Percentiles rank a stretch among this genome's conserved stretches.
Conservation (phyloP, 2,329 filamentous ascomycete species). For the Fusarium nurragi region DNA sequence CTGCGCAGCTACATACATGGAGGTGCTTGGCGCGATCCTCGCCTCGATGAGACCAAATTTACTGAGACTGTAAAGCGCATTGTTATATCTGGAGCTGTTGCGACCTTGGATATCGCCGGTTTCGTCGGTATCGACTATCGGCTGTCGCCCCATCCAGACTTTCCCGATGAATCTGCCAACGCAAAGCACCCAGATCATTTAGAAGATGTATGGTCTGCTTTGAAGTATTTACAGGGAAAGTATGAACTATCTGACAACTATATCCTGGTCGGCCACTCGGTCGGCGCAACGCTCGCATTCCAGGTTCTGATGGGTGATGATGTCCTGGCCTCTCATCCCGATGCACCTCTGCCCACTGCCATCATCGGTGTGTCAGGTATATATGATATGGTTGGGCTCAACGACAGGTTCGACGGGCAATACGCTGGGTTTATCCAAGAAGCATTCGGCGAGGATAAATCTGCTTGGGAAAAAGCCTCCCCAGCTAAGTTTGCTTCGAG, state of each 20-base stretch:
- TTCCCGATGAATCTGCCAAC: conserved; percentile 50
- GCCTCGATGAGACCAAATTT: conserved; percentile 58
- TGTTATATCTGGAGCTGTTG: conserved; percentile 43
- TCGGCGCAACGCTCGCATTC: conserved; percentile 70
- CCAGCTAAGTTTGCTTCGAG: conserved; percentile 58
- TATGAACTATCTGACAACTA: conserved; percentile 61
- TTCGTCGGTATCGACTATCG: conserved; percentile 73
- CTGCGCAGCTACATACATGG: conserved; percentile 65
- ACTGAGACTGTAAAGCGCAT: conserved; percentile 56
- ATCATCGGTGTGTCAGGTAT: conserved; percentile 73
- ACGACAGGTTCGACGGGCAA: conserved; percentile 54
- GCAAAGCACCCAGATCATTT: conserved; percentile 69
- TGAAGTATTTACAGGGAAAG: conserved; percentile 58
- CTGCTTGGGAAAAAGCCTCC: conserved; percentile 64
- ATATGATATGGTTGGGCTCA: conserved; percentile 69
- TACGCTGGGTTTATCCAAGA: conserved; percentile 67
- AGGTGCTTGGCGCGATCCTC: conserved; percentile 71
- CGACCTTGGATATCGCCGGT: conserved; percentile 59
- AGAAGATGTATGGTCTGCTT: conserved; percentile 62
- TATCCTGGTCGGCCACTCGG: conserved; percentile 69
- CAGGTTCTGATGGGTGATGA: conserved; percentile 64
- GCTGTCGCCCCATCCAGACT: conserved; percentile 62
- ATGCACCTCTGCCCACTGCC: conserved; percentile 56
- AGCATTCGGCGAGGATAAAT: conserved; percentile 67
- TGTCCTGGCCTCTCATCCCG: conserved; percentile 39